Base-by-base conservation (phyloP, 306 rosid genomes). In the Rosa chinensis region DNA sequence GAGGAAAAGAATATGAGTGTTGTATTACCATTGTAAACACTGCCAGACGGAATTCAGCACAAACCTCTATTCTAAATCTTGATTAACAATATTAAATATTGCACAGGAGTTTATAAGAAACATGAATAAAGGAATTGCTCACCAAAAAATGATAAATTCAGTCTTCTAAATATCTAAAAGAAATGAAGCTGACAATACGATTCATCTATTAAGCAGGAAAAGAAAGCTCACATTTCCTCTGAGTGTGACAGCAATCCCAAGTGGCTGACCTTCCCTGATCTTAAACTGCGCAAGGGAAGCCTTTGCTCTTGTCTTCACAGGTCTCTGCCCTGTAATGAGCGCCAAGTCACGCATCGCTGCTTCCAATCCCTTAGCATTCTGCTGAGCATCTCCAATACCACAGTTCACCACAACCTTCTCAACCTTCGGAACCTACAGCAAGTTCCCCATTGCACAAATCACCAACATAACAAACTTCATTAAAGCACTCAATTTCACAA, bases 371-470 rank as follows among this genome's bases (percentile, higher is more conserved):
- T 95, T 95, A 5, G 99, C 80, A 86, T 95, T 95, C 64, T 95
- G 99, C 63, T 96, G 98, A 52, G 99, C 99, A 75, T 93, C 99
- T 78, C 99, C 99, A 21, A 95, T 90, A 79, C 99, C 99, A 47
- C 97, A 95, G 79, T 95, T 95, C 78, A 95, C 98, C 77, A 93
- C 98, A 63, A 95, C 80, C 93, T 95, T 93, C 82, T 91, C 87
- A 78, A 95, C 73, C 88, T 93, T 93, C 32, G 99, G 99, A 40
- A 95, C 99, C 99, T 94, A 82, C 72, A 40, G 11, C 20, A 63
- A 75, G 63, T 62, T 48, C 73, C 80, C 20, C 68, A 69, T 78
- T 56, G 72, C 87, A 79, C 73, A 82, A 73, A 64, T 70, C 72
- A 83, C 82, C 82, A 52, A 73, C 75, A 21, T n/a, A 73, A 28